These are phyloP conservation scores for Euphorbia peplus DNA, from an alignment of 345 rosid species.

Conservation along the genomic window DNA sequence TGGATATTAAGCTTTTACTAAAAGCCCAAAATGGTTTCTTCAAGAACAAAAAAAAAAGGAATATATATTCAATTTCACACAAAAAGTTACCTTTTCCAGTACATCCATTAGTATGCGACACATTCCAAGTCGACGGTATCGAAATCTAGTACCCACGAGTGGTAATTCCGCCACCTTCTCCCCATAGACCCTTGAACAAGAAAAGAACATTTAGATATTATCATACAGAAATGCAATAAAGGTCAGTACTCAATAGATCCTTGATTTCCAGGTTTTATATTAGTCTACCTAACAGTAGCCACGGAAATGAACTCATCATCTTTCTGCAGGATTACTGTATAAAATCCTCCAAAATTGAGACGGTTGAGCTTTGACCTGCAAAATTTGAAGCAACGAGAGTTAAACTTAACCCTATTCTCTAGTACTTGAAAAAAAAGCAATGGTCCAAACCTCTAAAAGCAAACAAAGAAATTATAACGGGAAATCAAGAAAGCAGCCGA, in stretches of 20 bases:
- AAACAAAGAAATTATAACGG: background rate
- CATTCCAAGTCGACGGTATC: slow-evolving; percentile 54
- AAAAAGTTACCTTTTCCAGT: slow-evolving; percentile 52
- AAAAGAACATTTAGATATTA: slow-evolving; percentile 13
- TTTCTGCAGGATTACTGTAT: slow-evolving; percentile 66
- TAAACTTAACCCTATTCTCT: background rate
- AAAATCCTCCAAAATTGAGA: slow-evolving; percentile 72
- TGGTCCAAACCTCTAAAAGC: background rate
- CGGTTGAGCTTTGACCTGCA: slow-evolving; percentile 63
- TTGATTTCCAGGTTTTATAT: slow-evolving; percentile 2
- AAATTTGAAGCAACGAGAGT: slow-evolving; percentile 15
- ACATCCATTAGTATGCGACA: slow-evolving; percentile 52
- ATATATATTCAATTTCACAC: background rate
- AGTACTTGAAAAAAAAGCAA: background rate
- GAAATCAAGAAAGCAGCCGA: background rate
- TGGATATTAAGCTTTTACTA: background rate
- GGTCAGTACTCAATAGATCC: slow-evolving; percentile 24
- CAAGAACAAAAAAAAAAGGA: background rate
- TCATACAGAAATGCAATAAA: slow-evolving; percentile 5
- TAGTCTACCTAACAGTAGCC: slow-evolving; percentile 61
- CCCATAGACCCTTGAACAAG: slow-evolving; percentile 49
- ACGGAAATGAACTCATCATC: slow-evolving; percentile 61
- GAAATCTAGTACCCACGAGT: slow-evolving; percentile 53
- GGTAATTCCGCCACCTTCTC: slow-evolving; percentile 68
- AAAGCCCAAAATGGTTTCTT: background rate